phyloP scores from a whole-genome alignment of 1,284 basidiomycete genomes.

The Pseudozyma flocculosa region DNA sequence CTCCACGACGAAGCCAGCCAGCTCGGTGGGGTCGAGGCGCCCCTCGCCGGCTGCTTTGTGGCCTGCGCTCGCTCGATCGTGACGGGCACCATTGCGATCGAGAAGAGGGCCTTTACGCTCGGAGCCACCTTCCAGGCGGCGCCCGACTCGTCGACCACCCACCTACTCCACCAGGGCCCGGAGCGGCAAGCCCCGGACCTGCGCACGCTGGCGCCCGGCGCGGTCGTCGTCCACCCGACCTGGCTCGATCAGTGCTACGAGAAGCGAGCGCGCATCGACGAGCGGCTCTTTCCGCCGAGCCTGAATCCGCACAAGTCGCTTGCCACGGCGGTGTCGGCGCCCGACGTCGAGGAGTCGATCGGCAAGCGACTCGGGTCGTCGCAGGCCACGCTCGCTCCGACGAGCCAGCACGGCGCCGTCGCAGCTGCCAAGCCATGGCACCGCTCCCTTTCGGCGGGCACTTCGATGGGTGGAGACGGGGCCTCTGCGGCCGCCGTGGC shows the following conservation, averaged over 20 bases:
- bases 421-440: slow-evolving; percentile 32
- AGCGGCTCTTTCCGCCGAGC: slow-evolving; percentile 23
- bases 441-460: slow-evolving; percentile 25
- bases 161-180: slow-evolving; percentile 23
- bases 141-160: slow-evolving; percentile 12
- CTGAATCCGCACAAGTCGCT: slow-evolving; percentile 24
- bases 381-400: slow-evolving; percentile 2
- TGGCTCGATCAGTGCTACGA: slow-evolving; percentile 37
- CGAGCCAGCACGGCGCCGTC: slow-evolving; percentile 8
- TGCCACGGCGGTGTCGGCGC: slow-evolving; percentile 16
- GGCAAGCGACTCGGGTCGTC: slow-evolving; percentile 13
- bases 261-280: slow-evolving; percentile 23
- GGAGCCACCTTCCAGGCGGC: slow-evolving; percentile 24
- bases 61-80: background rate
- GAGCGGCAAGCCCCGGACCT: slow-evolving; percentile 9
- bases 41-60: background rate
- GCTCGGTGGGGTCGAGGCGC: no score
- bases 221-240: slow-evolving; percentile 24
- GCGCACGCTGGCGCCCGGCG: slow-evolving; percentile 6
- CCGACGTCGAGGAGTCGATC: slow-evolving; percentile 5
- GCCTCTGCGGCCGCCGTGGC: no score
- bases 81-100: background rate
- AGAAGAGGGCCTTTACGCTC: slow-evolving; percentile 19
- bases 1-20: no score
- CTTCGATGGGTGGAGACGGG: no score